Evolutionary conservation across 495 filamentous ascomycete species (phyloP).

Genomic region (Talaromyces wortmannii): DNA sequence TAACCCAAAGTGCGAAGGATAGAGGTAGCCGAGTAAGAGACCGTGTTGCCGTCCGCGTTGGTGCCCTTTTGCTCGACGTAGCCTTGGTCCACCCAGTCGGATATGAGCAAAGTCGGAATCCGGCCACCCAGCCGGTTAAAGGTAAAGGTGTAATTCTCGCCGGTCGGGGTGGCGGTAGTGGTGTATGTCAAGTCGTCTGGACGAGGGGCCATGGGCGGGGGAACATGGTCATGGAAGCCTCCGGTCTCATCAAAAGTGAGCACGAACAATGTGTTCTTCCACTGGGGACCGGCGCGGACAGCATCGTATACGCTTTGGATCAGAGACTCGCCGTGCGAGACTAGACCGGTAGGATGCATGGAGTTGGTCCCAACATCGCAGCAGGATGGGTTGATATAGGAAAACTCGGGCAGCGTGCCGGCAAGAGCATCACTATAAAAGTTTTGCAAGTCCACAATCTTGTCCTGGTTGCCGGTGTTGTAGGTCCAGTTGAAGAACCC

Average conservation of each 20-base stretch:
- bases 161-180: conserved; percentile 27
- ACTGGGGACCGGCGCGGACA: conserved; percentile 34
- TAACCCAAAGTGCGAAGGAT: conserved; percentile 32
- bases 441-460: conserved; percentile 11
- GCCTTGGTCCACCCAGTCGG: conserved; percentile 38
- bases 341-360: conserved; percentile 38
- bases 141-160: conserved; percentile 32
- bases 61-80: conserved; percentile 31
- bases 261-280: conserved; percentile 40
- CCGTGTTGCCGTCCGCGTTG: conserved; percentile 20
- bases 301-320: conserved; percentile 45
- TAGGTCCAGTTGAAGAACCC: conserved; percentile 38
- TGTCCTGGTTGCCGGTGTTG: conserved; percentile 19
- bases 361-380: conserved; percentile 34
- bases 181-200: conserved; percentile 36
- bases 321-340: conserved; percentile 39
- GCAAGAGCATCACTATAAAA: conserved; percentile 30
- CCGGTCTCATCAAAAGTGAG: conserved; percentile 43
- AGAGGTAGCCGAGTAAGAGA: conserved; percentile 11
- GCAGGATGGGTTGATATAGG: conserved; percentile 46
- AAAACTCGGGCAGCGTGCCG: conserved; percentile 35
- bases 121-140: conserved; percentile 44
- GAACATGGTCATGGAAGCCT: conserved; percentile 44
- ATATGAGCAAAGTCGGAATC: conserved; percentile 41
- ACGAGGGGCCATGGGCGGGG: conserved; percentile 31